Conservation (phyloP, 345 rosid genomes). For the Citrus cavaleriei region DNA sequence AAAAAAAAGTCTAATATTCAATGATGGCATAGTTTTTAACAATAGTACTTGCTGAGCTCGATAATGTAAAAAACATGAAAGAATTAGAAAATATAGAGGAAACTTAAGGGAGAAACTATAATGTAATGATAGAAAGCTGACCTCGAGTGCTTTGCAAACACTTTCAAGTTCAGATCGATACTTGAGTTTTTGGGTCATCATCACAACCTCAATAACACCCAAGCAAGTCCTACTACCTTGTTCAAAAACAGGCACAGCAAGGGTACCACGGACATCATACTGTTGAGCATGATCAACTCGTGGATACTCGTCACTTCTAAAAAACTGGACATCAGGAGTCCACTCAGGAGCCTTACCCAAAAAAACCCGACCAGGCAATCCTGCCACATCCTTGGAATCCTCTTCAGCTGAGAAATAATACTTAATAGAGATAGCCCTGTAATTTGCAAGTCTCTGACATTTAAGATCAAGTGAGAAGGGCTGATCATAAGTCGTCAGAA, state of each 20-base stretch:
- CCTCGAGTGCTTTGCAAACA: conserved; percentile 90
- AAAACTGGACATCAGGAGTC: conserved; percentile 94
- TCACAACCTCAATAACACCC: conserved; percentile 92
- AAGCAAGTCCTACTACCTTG: conserved; percentile 77
- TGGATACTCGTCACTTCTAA: conserved; percentile 77
- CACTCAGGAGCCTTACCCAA: conserved; percentile 85
- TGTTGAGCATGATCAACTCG: conserved; percentile 72
- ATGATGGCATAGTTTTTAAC: not conserved
- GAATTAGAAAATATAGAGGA: not conserved
- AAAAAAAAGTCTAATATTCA: not conserved
- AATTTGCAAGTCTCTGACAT: conserved; percentile 61
- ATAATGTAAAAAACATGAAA: not conserved
- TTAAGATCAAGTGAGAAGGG: conserved; percentile 60
- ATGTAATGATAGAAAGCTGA: conserved; percentile 25
- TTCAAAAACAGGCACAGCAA: conserved; percentile 91
- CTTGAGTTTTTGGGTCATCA: conserved; percentile 62
- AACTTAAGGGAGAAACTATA: not conserved
- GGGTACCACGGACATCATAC: conserved; percentile 72
- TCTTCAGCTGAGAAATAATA: conserved; percentile 78
- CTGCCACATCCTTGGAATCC: conserved; percentile 55
- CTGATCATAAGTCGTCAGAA: conserved; percentile 63
- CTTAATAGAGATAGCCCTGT: conserved; percentile 68
- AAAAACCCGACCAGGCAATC: conserved; percentile 87
- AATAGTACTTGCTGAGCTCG: not conserved
- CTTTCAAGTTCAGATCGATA: conserved; percentile 72